Evolutionary conservation across 2,329 filamentous ascomycete genomes (phyloP), one percentile per base, ranked within the genome.

Genomic region (Xylariaceae sp.): DNA sequence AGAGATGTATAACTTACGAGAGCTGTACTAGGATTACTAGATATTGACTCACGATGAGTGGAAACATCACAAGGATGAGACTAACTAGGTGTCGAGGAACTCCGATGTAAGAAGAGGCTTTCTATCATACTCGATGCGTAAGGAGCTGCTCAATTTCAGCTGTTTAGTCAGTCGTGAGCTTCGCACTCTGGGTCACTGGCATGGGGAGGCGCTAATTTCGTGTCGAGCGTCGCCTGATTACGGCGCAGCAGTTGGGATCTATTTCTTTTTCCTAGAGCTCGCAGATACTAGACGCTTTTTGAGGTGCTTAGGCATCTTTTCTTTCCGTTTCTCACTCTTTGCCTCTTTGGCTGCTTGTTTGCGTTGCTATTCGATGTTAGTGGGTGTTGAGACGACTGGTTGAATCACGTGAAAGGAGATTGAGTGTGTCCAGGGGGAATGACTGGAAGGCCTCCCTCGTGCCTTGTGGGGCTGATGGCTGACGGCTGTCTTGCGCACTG

Each of bases 281-380:
- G 72, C 71, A 42, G 74, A 76, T 19, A 95, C 79, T 43, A 95
- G 66, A 62, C 85, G 87, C 73, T 96, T 97, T 77, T 98, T 98
- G 26, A 95, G 52, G 61, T 94, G 82, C 69, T 98, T 98, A 0
- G 93, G 91, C 68, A 98, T 95, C 73, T 98, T 98, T 3, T 87
- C 86, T 64, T 91, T 88, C 45, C 93, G 74, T 71, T 94, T 89
- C 64, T 96, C 90, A 28, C 89, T 82, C 71, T 95, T 96, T 57
- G 90, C 91, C 58, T 96, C 91, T 68, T 97, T 98, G 53, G 96
- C 85, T 2, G 85, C 84, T 62, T 81, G 79, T 64, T 98, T 98
- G 64, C 96, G 93, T 29, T 12, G 9, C 34, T 48, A 57, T 64
- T 39, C 60, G 60, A 48, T 24, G 43, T 51, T 12, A 48, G 42